Conservation (phyloP, 805 yeast genomes). For the Cyberlindnera saturnus region DNA sequence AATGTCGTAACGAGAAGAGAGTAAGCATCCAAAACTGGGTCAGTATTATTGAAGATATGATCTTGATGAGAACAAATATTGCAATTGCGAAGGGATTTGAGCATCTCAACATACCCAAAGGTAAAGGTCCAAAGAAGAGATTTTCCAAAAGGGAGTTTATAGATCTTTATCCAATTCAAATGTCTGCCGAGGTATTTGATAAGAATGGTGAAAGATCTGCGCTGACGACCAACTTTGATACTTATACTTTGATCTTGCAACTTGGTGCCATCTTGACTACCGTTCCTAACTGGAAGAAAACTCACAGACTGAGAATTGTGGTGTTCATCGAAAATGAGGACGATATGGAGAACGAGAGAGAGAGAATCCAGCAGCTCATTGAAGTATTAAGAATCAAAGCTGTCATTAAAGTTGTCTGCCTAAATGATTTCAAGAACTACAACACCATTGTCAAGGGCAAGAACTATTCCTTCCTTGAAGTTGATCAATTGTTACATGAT, state of each 20-base stretch:
- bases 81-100: slow-evolving; percentile 91
- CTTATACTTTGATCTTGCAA: slow-evolving; percentile 89
- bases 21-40: slow-evolving; percentile 83
- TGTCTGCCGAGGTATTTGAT: slow-evolving; percentile 76
- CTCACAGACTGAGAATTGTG: slow-evolving; percentile 71
- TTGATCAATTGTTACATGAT: slow-evolving; percentile 44
- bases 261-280: slow-evolving; percentile 89
- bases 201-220: slow-evolving; percentile 60
- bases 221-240: slow-evolving; percentile 87
- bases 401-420: slow-evolving; percentile 64
- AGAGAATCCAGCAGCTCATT: slow-evolving; percentile 56
- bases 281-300: slow-evolving; percentile 86
- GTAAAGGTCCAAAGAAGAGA: slow-evolving; percentile 26
- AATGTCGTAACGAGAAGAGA: slow-evolving; percentile 62
- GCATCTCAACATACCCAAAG: slow-evolving; percentile 55
- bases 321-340: slow-evolving; percentile 77
- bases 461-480: slow-evolving; percentile 34
- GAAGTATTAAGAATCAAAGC: slow-evolving; percentile 83
- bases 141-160: slow-evolving; percentile 45
- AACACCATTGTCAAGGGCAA: slow-evolving; percentile 74
- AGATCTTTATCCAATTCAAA: slow-evolving; percentile 94
- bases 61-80: slow-evolving; percentile 83
- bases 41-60: slow-evolving; percentile 81
- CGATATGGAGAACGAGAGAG: slow-evolving; percentile 67
- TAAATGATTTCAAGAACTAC: slow-evolving; percentile 55